phyloP scores from a whole-genome alignment of 768 basidiomycete genomes.

The Lentinula sp. region DNA sequence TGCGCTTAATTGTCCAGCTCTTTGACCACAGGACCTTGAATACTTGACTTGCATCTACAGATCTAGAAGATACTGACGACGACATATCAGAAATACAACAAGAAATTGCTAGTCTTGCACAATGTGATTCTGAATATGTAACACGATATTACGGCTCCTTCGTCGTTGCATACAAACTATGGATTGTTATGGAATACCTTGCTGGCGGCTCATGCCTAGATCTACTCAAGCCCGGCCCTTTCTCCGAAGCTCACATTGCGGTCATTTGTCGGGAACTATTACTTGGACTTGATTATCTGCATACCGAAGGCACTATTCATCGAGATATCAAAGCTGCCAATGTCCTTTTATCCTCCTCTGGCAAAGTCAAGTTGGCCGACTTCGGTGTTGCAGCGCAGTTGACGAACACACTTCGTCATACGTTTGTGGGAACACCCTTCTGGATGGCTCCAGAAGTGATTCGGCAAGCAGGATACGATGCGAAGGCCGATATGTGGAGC shows the following conservation, averaged over 20 bases:
- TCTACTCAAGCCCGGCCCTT: constrained; percentile 85
- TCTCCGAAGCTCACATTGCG: constrained; percentile 92
- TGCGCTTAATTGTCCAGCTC: constrained; percentile 28
- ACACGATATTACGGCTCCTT: constrained; percentile 97
- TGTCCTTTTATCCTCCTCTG: constrained; percentile 81
- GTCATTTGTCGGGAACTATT: constrained; percentile 92
- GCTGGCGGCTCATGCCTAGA: constrained; percentile 98
- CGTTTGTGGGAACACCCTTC: constrained; percentile 95
- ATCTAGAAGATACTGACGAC: constrained; percentile 97
- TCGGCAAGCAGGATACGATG: constrained; percentile 92
- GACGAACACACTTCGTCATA: constrained; percentile 89
- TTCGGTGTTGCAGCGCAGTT: constrained; percentile 98
- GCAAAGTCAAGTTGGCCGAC: constrained; percentile 96
- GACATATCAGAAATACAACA: constrained; percentile 99
- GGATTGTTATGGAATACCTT: constrained; percentile 99
- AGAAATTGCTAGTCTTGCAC: constrained; percentile 94
- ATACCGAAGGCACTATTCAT: constrained; percentile 92
- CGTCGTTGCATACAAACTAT: constrained; percentile 93
- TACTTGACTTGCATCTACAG: constrained; percentile 29
- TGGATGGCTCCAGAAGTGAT: constrained; percentile 99
- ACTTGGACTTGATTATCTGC: constrained; percentile 92
- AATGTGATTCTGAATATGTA: constrained; percentile 94
- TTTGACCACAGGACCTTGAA: constrained; percentile 8
- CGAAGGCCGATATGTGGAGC: constrained; percentile 97
- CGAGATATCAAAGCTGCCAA: constrained; percentile 99